Base-by-base conservation (phyloP, 2,329 filamentous ascomycete genomes). In the Grosmannia clavigera region DNA sequence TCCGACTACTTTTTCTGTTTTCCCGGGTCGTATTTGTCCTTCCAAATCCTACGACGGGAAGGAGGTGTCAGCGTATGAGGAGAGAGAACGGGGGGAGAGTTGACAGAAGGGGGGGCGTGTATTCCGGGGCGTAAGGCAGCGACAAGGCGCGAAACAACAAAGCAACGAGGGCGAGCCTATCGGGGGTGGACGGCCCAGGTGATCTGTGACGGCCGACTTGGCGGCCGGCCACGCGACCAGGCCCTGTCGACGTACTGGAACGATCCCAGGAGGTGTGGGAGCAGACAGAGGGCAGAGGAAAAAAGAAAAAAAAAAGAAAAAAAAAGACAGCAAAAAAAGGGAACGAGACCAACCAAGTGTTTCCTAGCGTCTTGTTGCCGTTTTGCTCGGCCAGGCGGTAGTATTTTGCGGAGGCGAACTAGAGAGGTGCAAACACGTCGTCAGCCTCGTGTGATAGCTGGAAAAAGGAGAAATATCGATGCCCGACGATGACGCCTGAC, bases 361-460 rank as follows among this genome's bases (percentile, higher is more conserved):
- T 96, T 64, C 94, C 94, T 65, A 97, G 78, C 60, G 85, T 91
- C 78, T 95, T 96, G 74, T 86, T 88, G 57, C 92, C 92, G 70
- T 86, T 88, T 69, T 89, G 80, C 75, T 97, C 94, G 46, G 94
- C 92, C 68, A 92, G 81, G 68, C 92, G 89, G 73, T 96, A 90
- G 75, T 96, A 96, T 73, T 88, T 89, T 66, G 94, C 92, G 68
- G 94, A 81, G 67, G 80, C 82, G 75, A 84, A 90, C 88, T 92
- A 63, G 58, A 58, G 61, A 62, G 29, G 25, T 46, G 46, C 33
- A 6, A 35, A 22, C 38, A 48, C 16, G 61, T 60, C 65, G 73
- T 80, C 75, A 83, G 80, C 77, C 73, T 78, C 75, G 77, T 76
- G 72, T 75, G 74, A 70, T 65, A 14, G 35, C 35, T 5, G 50